A percentile compares a stretch with the other conserved stretches of the same genome.
Evolutionary conservation across 129 eudicot species (phyloP).

Genomic region (Rutidosis leptorrhynchoides): DNA sequence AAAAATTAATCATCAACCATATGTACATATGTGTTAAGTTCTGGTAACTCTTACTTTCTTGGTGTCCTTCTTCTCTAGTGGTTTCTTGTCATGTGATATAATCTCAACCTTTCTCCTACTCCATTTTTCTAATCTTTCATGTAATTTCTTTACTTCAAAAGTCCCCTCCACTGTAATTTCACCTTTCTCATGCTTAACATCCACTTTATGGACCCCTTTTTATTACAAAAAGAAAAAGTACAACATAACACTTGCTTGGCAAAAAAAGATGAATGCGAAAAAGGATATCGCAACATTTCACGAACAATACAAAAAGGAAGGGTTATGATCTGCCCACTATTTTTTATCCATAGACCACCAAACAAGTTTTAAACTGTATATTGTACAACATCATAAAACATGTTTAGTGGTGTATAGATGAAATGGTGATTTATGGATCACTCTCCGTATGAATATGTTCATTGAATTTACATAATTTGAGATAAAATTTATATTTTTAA

Average conservation of each 20-base stretch:
- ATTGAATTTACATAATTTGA: no score
- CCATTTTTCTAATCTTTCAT: constrained; percentile 71
- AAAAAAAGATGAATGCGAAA: no score
- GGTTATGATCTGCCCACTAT: no score
- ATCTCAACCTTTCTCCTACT: constrained; percentile 75
- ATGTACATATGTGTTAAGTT: not conserved
- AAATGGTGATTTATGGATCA: no score
- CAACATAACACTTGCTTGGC: not conserved
- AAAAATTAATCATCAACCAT: not conserved
- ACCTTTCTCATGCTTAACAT: constrained; percentile 62
- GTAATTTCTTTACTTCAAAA: constrained; percentile 77
- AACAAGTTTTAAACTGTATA: no score
- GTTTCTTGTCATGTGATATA: constrained; percentile 45
- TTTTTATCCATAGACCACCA: no score
- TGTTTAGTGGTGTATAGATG: no score
- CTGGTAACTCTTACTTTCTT: constrained; percentile 39
- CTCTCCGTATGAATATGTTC: no score
- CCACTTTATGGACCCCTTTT: constrained; percentile 83
- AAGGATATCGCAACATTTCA: not conserved
- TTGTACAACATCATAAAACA: no score
- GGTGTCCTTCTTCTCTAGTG: constrained; percentile 35
- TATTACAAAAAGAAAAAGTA: not conserved
- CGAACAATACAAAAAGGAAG: not conserved
- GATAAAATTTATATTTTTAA: no score
- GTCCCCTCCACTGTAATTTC: constrained; percentile 73